Conservation (phyloP, 352 stramenopile genomes). For the Pythium vanterpoolii region DNA sequence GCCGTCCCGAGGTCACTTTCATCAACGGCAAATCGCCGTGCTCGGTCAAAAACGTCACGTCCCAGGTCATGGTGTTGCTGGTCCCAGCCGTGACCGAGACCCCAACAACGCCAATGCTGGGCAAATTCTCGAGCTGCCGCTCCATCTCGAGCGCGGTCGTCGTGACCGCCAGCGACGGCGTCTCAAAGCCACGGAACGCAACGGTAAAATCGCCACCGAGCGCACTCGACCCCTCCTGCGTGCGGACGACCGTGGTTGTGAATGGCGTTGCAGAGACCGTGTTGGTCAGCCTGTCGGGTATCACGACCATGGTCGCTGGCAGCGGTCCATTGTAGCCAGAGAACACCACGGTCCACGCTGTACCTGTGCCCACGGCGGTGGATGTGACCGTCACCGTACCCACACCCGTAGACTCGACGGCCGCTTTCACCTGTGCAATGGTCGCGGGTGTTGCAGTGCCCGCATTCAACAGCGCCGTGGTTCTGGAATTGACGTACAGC, state of each 20-base stretch:
- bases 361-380: constrained; percentile 36
- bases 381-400: constrained; percentile 50
- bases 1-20: constrained; percentile 82
- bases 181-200: constrained; percentile 77
- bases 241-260: constrained; percentile 41
- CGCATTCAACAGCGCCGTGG: constrained; percentile 44
- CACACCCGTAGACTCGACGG: constrained; percentile 52
- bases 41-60: constrained; percentile 91
- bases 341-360: constrained; percentile 73
- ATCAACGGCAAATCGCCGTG: constrained; percentile 93
- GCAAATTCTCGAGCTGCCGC: constrained; percentile 86
- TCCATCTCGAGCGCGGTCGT: constrained; percentile 73
- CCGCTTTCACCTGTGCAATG: constrained; percentile 39
- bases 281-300: constrained; percentile 59
- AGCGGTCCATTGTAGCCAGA: constrained; percentile 42
- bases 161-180: constrained; percentile 49
- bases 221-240: constrained; percentile 39
- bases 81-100: constrained; percentile 47
- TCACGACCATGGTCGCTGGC: constrained; percentile 40
- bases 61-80: constrained; percentile 82
- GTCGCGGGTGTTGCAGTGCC: constrained; percentile 27
- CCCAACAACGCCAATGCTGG: constrained; percentile 68
- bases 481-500: constrained; percentile 65
- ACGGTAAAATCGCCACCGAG: constrained; percentile 83
- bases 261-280: constrained; percentile 41